phyloP scores from a whole-genome alignment of 352 stramenopile genomes.

The Globisporangium middletonii region DNA sequence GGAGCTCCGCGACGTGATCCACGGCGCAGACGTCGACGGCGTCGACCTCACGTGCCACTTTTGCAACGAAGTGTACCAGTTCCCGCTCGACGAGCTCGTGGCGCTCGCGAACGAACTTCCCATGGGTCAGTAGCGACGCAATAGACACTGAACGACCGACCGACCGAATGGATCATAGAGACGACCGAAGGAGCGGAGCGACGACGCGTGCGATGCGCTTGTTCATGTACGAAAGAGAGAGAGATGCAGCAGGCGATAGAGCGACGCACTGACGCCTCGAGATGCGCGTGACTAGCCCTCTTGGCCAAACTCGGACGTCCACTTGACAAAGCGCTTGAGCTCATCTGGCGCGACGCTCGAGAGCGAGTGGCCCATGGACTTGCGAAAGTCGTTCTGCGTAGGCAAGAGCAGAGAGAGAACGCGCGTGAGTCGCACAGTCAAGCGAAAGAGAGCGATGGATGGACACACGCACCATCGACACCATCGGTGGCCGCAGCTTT shows the following conservation, averaged over 20 bases:
- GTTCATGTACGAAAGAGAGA: too few species aligned
- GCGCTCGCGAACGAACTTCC: slow-evolving; percentile 12
- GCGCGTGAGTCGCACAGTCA: neutral
- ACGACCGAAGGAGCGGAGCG: too few species aligned
- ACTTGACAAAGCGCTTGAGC: slow-evolving; percentile 96
- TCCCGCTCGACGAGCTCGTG: slow-evolving; percentile 45
- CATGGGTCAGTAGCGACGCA: neutral
- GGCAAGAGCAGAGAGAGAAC: slow-evolving; percentile 1
- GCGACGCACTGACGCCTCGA: neutral
- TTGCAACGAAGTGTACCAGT: slow-evolving; percentile 77
- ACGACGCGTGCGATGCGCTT: too few species aligned
- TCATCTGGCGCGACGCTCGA: slow-evolving; percentile 96
- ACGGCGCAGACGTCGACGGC: slow-evolving; percentile 40
- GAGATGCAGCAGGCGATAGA: too few species aligned
- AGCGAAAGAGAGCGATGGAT: slow-evolving; percentile 4
- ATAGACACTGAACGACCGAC: neutral
- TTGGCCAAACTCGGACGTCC: slow-evolving; percentile 99
- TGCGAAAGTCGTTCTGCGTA: slow-evolving; percentile 92
- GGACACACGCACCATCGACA: slow-evolving; percentile 66
- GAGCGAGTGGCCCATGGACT: slow-evolving; percentile 91
- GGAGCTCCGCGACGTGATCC: slow-evolving; percentile 44
- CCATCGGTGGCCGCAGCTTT: slow-evolving; percentile 81
- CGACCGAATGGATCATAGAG: neutral
- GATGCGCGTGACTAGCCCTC: slow-evolving; percentile 77
- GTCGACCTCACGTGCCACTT: slow-evolving; percentile 82